These are phyloP conservation scores for Suhomyces choctaworum DNA, from an alignment of 1,139 yeast species.

Conservation along the genomic window DNA sequence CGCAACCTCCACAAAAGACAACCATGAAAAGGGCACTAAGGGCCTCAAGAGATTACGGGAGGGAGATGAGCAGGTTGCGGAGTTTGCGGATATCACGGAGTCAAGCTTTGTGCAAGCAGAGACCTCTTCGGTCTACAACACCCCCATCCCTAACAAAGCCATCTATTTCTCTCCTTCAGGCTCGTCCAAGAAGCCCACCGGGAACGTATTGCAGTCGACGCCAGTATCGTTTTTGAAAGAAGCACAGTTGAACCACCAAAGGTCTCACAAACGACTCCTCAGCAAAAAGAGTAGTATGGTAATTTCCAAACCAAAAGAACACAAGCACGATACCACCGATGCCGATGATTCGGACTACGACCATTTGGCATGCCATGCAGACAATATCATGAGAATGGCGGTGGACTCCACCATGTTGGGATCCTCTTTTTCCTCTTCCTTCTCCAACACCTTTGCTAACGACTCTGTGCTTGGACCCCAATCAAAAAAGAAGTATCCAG, in stretches of 20 bases:
- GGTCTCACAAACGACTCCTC: slow-evolving; percentile 17
- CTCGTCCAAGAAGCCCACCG: slow-evolving; percentile 21
- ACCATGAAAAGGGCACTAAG: background rate
- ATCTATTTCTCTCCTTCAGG: slow-evolving; percentile 35
- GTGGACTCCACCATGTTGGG: slow-evolving; percentile 51
- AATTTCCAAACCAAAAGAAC: slow-evolving; percentile 9
- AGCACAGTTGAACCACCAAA: slow-evolving; percentile 14
- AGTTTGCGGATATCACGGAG: slow-evolving; percentile 9
- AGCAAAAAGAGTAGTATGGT: slow-evolving; percentile 24
- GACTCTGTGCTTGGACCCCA: slow-evolving; percentile 27
- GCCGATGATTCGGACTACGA: slow-evolving; percentile 35
- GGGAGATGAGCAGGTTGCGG: slow-evolving; percentile 11
- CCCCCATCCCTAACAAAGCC: slow-evolving; percentile 35
- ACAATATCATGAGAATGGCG: slow-evolving; percentile 50
- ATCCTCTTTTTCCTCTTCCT: slow-evolving; percentile 38
- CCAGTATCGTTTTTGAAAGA: slow-evolving; percentile 26
- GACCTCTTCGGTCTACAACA: slow-evolving; percentile 22
- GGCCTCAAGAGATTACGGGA: slow-evolving; percentile 11
- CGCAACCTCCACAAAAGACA: background rate
- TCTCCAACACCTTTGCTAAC: slow-evolving; percentile 36
- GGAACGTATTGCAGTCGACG: slow-evolving; percentile 22
- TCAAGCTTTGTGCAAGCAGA: slow-evolving; percentile 16
- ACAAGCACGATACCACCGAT: slow-evolving; percentile 1
- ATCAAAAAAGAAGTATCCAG: slow-evolving; percentile 19
- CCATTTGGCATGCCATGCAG: slow-evolving; percentile 51